Percentiles rank a stretch among this genome's conserved stretches.
Conservation (phyloP, 2,329 filamentous ascomycete genomes). For the Coniochaeta prunicola region DNA sequence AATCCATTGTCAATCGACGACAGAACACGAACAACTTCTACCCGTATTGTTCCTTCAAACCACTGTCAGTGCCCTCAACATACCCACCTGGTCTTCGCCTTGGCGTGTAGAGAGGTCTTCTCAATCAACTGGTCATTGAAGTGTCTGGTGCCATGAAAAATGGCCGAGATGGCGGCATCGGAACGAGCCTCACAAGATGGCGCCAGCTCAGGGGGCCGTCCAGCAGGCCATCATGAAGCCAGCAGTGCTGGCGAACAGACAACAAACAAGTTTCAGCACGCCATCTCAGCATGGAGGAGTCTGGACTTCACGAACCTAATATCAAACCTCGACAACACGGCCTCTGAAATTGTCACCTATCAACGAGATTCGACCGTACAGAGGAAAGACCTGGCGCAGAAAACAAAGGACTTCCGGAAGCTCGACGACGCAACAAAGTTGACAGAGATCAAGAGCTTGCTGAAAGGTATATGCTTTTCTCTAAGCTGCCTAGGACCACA, state of each 20-base stretch:
- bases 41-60: neutral
- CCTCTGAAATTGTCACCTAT: slow-evolving; percentile 89
- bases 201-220: slow-evolving; percentile 13
- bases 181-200: slow-evolving; percentile 11
- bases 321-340: slow-evolving; percentile 80
- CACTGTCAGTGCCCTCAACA: neutral
- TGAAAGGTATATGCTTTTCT: slow-evolving; percentile 59
- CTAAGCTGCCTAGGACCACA: too few species aligned
- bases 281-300: slow-evolving; percentile 96
- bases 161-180: neutral
- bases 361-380: slow-evolving; percentile 95
- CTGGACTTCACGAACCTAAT: slow-evolving; percentile 83
- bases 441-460: slow-evolving; percentile 75
- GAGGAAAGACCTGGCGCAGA: slow-evolving; percentile 94
- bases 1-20: neutral
- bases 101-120: too few species aligned
- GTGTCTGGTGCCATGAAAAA: neutral
- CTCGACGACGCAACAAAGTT: slow-evolving; percentile 84
- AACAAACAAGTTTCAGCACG: slow-evolving; percentile 92
- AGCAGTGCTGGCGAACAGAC: slow-evolving; percentile 34
- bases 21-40: neutral
- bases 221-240: slow-evolving; percentile 12
- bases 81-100: too few species aligned
- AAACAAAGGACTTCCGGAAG: slow-evolving; percentile 96
- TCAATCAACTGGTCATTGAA: neutral